phyloP scores from a whole-genome alignment of 2,329 filamentous ascomycete species.

The Sclerotinia nivalis region DNA sequence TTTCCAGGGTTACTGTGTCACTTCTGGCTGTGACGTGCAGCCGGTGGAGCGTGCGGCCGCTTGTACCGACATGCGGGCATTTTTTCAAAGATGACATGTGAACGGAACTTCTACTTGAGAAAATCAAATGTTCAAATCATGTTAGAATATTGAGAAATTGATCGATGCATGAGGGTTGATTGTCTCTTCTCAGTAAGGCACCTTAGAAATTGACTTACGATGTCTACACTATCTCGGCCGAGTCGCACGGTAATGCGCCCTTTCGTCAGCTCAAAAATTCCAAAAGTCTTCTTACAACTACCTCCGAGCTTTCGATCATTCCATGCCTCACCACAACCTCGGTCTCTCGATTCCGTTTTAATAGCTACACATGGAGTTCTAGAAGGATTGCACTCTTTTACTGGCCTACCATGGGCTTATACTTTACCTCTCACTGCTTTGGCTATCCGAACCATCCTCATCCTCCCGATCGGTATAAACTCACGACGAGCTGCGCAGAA shows the following conservation, averaged over 20 bases:
- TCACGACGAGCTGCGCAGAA: conserved; percentile 44
- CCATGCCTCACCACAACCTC: conserved; percentile 49
- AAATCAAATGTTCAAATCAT: conserved; percentile 13
- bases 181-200: not conserved
- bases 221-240: conserved; percentile 19
- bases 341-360: conserved; percentile 47
- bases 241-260: conserved; percentile 4
- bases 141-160: not conserved
- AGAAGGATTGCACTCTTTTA: conserved; percentile 51
- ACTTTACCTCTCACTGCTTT: conserved; percentile 57
- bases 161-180: not conserved
- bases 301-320: conserved; percentile 47
- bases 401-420: conserved; percentile 54
- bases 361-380: conserved; percentile 49
- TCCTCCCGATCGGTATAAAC: conserved; percentile 50
- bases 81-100: conserved; percentile 21
- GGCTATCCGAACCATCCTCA: conserved; percentile 49
- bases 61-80: conserved; percentile 5
- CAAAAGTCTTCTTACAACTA: conserved; percentile 30
- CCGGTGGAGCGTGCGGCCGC: conserved; percentile 18
- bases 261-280: conserved; percentile 3
- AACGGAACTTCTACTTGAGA: not conserved
- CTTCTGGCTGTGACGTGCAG: conserved; percentile 23
- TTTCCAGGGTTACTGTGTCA: conserved; percentile 25
- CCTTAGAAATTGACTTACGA: not conserved